Base-by-base conservation (phyloP, 768 basidiomycete species). In the Mycena metata region DNA sequence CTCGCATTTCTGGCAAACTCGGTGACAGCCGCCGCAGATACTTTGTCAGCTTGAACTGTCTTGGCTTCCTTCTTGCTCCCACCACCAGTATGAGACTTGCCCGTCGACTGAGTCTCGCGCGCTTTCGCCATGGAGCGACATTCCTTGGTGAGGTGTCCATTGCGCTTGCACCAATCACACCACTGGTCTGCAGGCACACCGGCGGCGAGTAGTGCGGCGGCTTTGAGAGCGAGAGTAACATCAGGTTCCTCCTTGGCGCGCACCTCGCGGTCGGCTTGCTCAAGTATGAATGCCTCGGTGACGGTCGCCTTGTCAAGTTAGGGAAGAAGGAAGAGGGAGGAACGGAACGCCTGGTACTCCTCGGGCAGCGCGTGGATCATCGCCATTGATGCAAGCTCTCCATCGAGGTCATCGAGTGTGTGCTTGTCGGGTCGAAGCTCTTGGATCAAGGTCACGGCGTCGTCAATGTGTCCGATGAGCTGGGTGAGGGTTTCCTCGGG, bases 311-410 rank as follows among this genome's bases (percentile, higher is more conserved):
- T 60, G 56, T 69, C 64, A 35, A 69, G 63, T 26, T 69, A 52
- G 2, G 60, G 60, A 0, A 65, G 49, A 16, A 69, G 63, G 50
- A 60, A 65, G 21, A 69, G 68, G 39, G 67, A 69, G 1, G 67
- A 69, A 0, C 55, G 24, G 62, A 69, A 69, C 2, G 39, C 26
- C 21, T 59, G 49, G 66, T 69, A 75, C 21, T 75, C 73, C 19
- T 74, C 71, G 30, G 73, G 73, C 10, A 76, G 65, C 12, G 72
- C 71, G 35, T 73, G 41, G 54, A 75, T 69, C 46, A 76, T 35
- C 5, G 74, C 66, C 72, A 76, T 74, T n/a, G n/a, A n/a, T n/a
- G n/a, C n/a, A n/a, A n/a, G n/a, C n/a, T n/a, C n/a, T n/a, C n/a
- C n/a, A n/a, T n/a, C n/a, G n/a, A n/a, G n/a, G n/a, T n/a, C n/a